Conservation (phyloP, 257 asterid species). For the Orobanche coerulescens region DNA sequence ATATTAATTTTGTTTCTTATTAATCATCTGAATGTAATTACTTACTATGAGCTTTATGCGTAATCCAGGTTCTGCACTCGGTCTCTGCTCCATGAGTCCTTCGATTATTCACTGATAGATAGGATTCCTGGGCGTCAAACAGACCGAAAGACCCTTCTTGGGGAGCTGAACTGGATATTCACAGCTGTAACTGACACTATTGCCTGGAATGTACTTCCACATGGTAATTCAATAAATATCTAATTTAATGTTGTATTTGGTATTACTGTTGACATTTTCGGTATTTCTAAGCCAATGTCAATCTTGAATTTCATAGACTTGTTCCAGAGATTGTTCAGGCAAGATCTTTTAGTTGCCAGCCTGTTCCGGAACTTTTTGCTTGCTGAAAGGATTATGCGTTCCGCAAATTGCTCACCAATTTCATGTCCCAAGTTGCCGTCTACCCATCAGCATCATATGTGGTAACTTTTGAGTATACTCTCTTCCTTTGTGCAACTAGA, state of each 20-base stretch:
- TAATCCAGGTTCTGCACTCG: slow-evolving; percentile 76
- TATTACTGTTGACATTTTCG: not conserved
- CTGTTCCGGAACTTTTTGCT: slow-evolving; percentile 88
- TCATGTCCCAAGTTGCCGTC: slow-evolving; percentile 88
- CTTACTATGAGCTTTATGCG: slow-evolving; percentile 26
- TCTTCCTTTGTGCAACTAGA: slow-evolving; percentile 11
- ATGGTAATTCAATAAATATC: slow-evolving; percentile 51
- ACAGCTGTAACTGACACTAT: slow-evolving; percentile 98
- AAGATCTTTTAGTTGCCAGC: slow-evolving; percentile 96
- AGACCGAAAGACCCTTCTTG: slow-evolving; percentile 96
- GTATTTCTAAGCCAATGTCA: slow-evolving; percentile 14
- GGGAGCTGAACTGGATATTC: slow-evolving; percentile 99
- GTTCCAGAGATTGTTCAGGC: slow-evolving; percentile 96
- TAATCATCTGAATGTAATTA: slow-evolving; percentile 4
- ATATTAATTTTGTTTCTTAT: not conserved
- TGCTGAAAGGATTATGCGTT: slow-evolving; percentile 98
- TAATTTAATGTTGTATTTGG: slow-evolving; percentile 7
- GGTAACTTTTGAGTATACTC: slow-evolving; percentile 39
- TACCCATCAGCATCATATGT: slow-evolving; percentile 99
- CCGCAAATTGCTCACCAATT: slow-evolving; percentile 97
- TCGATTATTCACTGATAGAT: slow-evolving; percentile 83
- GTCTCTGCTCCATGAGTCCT: slow-evolving; percentile 79
- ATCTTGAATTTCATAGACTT: slow-evolving; percentile 52
- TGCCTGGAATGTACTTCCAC: slow-evolving; percentile 99
- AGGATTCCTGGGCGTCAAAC: slow-evolving; percentile 99